These are phyloP conservation scores for Pelargonium cotyledonis DNA, from an alignment of 441 rosid species.

Conservation along the genomic window DNA sequence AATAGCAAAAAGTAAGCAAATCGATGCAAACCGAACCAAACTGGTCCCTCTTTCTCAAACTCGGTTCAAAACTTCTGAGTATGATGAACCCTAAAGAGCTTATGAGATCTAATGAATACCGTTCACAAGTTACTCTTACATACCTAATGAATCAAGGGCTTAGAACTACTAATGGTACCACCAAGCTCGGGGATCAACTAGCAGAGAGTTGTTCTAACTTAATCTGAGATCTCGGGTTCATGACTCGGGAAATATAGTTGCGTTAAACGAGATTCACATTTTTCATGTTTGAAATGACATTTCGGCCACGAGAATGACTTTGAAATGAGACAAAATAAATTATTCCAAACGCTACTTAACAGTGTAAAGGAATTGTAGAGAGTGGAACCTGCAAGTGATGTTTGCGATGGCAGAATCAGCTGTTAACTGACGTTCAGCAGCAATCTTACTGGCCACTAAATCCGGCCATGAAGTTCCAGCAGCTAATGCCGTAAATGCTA, in stretches of 20 bases:
- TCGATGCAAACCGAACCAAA: no score
- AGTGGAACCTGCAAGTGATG: constrained; percentile 81
- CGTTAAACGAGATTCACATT: no score
- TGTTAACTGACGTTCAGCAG: constrained; percentile 81
- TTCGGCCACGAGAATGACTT: no score
- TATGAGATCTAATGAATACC: neutral
- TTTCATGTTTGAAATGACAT: no score
- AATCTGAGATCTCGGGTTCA: no score
- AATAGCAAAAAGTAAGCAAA: no score
- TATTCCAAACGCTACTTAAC: no score
- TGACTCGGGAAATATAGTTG: no score
- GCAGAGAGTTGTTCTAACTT: no score
- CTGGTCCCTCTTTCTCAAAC: no score
- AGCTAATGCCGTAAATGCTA: constrained; percentile 87
- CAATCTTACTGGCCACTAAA: constrained; percentile 90
- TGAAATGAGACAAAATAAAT: neutral
- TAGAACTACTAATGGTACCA: neutral
- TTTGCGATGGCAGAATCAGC: constrained; percentile 95
- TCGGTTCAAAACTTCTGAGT: no score
- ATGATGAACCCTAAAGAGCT: neutral
- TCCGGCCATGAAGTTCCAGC: constrained; percentile 95
- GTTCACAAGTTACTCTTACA: neutral
- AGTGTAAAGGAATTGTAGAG: neutral
- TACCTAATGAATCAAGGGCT: neutral
- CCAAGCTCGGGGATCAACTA: no score